Conservation (phyloP, 1,284 basidiomycete genomes). For the Athelia sp. region DNA sequence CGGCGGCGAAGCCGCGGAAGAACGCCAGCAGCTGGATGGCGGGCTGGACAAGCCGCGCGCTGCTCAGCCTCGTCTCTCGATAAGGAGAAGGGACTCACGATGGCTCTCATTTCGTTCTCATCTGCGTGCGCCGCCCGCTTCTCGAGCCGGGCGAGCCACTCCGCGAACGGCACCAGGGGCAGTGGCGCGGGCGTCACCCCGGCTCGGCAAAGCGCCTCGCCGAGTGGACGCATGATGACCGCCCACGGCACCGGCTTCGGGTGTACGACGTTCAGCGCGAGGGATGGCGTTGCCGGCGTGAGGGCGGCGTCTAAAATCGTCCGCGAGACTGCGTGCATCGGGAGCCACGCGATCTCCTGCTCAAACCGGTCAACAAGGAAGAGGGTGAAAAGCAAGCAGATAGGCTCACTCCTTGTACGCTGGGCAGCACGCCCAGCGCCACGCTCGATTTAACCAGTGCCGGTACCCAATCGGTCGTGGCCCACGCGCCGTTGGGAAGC, state of each 20-base stretch:
- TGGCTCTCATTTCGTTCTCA: constrained; percentile 12
- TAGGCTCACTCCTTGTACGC: constrained; percentile 9
- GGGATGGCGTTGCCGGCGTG: constrained; percentile 9
- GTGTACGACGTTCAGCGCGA: constrained; percentile 29
- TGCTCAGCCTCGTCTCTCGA: no score
- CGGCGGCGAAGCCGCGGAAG: constrained; percentile 17
- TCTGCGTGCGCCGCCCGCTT: constrained; percentile 10
- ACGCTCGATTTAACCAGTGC: constrained; percentile 21
- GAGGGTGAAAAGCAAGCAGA: no score
- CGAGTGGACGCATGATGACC: constrained; percentile 18
- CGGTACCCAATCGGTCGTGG: constrained; percentile 21
- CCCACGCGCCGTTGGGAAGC: constrained; percentile 16
- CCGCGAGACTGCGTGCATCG: constrained; percentile 15
- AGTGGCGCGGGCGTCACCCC: constrained; percentile 11
- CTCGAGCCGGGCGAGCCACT: constrained; percentile 26
- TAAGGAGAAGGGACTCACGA: constrained; percentile 13
- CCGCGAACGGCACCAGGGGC: constrained; percentile 21
- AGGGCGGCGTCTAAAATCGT: constrained; percentile 26
- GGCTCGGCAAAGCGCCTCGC: constrained; percentile 14
- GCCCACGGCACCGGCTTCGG: constrained; percentile 28
- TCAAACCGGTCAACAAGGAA: no score
- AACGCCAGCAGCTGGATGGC: constrained; percentile 30
- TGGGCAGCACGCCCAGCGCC: constrained; percentile 9
- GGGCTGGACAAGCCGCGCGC: constrained; percentile 19
- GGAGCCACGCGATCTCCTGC: neutral